Conservation (phyloP, 768 basidiomycete species). For the Xerocomellus intermedius region DNA sequence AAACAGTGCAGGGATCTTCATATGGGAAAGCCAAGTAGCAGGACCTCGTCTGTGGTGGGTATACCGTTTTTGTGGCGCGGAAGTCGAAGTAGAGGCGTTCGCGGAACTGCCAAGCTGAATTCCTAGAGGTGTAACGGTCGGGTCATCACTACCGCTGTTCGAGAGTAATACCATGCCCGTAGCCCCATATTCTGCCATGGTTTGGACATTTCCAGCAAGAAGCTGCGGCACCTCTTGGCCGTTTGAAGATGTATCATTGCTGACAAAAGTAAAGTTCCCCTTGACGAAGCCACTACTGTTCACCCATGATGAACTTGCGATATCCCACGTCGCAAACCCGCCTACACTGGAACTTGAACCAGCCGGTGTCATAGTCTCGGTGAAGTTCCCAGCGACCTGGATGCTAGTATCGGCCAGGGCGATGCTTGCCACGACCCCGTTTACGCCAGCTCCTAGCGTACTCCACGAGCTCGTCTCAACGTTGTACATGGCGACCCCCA, state of each 20-base stretch:
- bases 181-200: constrained; percentile 64
- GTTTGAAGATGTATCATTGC: constrained; percentile 55
- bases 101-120: constrained; percentile 49
- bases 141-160: constrained; percentile 57
- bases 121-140: constrained; percentile 59
- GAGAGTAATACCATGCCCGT: constrained; percentile 77
- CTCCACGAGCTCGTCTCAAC: constrained; percentile 63
- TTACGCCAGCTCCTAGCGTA: constrained; percentile 67
- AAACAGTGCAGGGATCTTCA: constrained; percentile 42
- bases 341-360: constrained; percentile 39
- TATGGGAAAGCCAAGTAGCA: constrained; percentile 49
- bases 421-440: constrained; percentile 72
- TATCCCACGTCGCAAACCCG: constrained; percentile 79
- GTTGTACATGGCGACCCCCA: constrained; percentile 71
- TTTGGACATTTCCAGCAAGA: constrained; percentile 63
- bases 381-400: constrained; percentile 76
- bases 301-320: constrained; percentile 59
- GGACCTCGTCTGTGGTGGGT: constrained; percentile 35
- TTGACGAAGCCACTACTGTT: constrained; percentile 72
- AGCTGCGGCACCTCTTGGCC: constrained; percentile 48
- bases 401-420: constrained; percentile 49
- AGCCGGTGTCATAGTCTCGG: constrained; percentile 39
- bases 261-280: constrained; percentile 68
- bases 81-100: constrained; percentile 31
- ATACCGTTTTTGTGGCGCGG: constrained; percentile 39